Percentiles rank a stretch among this genome's conserved stretches.
These are phyloP conservation scores for Falciphora oryzae DNA, from an alignment of 2,329 filamentous ascomycete species.

Conservation along the genomic window DNA sequence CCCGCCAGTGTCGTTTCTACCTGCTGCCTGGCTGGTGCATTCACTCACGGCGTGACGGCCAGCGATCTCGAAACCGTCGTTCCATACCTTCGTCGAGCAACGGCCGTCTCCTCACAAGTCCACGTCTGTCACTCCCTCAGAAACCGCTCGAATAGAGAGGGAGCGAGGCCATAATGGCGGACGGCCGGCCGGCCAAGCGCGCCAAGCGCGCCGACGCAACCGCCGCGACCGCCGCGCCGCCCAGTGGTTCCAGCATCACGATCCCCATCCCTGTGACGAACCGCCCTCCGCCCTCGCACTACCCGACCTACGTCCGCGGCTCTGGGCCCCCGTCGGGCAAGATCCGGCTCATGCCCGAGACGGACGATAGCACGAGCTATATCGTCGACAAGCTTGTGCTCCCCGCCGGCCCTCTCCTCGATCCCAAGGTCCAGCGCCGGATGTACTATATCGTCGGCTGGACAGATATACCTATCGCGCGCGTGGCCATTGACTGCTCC, in stretches of 20 bases:
- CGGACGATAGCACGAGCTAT: slow-evolving; percentile 49
- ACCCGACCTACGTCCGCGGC: slow-evolving; percentile 36
- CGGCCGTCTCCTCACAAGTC: too few relatives aligned
- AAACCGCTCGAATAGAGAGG: too few relatives aligned
- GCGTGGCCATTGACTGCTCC: slow-evolving; percentile 38
- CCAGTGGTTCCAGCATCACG: slow-evolving; percentile 17
- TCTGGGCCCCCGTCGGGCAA: slow-evolving; percentile 38
- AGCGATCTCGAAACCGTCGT: too few relatives aligned
- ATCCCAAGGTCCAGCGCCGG: slow-evolving; percentile 29
- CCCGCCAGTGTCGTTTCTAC: too few relatives aligned
- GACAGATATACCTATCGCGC: slow-evolving; percentile 44
- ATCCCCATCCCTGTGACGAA: slow-evolving; percentile 23
- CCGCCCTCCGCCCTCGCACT: slow-evolving; percentile 10
- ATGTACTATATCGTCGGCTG: slow-evolving; percentile 52
- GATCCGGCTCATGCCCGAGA: slow-evolving; percentile 40
- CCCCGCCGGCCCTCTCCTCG: slow-evolving; percentile 21
- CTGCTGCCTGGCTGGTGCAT: too few relatives aligned
- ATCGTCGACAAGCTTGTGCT: slow-evolving; percentile 50
- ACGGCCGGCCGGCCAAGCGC: slow-evolving; percentile 5
- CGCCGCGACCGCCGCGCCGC: not conserved
- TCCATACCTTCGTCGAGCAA: too few relatives aligned
- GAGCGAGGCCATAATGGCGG: not conserved
- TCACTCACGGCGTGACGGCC: too few relatives aligned
- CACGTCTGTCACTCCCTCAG: too few relatives aligned
- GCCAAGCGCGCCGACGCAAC: not conserved